These are phyloP conservation scores for Ramicandelaber brevisporus DNA, from an alignment of 192 early-diverging fungal species.

Conservation along the genomic window DNA sequence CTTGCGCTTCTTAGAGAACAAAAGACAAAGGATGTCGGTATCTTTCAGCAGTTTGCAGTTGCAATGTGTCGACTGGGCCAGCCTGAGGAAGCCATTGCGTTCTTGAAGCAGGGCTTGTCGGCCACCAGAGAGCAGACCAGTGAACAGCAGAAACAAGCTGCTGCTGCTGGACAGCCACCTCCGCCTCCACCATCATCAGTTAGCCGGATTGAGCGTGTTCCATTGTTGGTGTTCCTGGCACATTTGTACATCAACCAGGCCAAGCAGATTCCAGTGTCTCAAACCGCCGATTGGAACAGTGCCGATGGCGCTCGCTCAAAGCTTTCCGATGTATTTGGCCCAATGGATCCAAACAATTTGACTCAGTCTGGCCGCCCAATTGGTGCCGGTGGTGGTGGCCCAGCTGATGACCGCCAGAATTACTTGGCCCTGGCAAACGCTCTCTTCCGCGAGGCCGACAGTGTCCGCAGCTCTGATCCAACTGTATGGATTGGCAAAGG, in stretches of 20 bases:
- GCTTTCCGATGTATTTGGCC: too few relatives aligned
- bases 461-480: conserved; percentile 36
- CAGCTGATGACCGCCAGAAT: conserved; percentile 17
- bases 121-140: conserved; percentile 6
- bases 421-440: conserved; percentile 41
- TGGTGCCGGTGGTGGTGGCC: too few relatives aligned
- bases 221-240: conserved; percentile 45
- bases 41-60: too few relatives aligned
- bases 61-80: too few relatives aligned
- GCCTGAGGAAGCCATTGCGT: conserved; percentile 24
- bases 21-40: too few relatives aligned
- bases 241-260: conserved; percentile 50
- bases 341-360: too few relatives aligned
- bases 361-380: too few relatives aligned
- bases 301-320: too few relatives aligned
- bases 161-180: conserved; percentile 10
- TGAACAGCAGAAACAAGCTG: not conserved
- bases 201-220: conserved; percentile 22
- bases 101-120: conserved; percentile 24
- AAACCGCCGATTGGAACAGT: too few relatives aligned
- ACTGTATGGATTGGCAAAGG: conserved; percentile 53
- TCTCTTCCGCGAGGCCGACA: conserved; percentile 47
- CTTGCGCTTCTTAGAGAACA: too few relatives aligned
- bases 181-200: conserved; percentile 12
- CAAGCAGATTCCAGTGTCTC: conserved; percentile 5